Conservation (phyloP, 2,329 filamentous ascomycete species). For the Hirsutella thompsonii region DNA sequence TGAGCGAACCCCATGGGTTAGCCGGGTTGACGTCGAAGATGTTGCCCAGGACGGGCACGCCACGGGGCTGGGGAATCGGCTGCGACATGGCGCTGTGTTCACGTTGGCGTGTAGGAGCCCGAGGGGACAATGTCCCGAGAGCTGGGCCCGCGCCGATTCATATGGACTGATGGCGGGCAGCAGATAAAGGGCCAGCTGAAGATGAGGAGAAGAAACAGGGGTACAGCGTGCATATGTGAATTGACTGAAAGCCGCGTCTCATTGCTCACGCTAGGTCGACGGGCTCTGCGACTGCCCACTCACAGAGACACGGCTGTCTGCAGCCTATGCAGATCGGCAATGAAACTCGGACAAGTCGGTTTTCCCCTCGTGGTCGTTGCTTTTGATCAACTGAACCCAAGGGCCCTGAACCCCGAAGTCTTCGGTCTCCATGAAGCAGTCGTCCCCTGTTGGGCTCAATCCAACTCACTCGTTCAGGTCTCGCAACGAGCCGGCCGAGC, state of each 20-base stretch:
- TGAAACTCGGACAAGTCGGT: too few relatives aligned
- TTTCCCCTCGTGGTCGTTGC: too few relatives aligned
- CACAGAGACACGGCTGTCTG: too few relatives aligned
- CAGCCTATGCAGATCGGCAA: too few relatives aligned
- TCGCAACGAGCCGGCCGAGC: too few relatives aligned
- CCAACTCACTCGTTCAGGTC: too few relatives aligned
- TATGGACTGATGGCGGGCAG: neutral
- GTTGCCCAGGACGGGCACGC: slow-evolving; percentile 23
- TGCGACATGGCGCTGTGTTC: slow-evolving; percentile 14
- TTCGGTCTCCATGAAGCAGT: too few relatives aligned
- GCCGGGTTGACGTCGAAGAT: slow-evolving; percentile 19
- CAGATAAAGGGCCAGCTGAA: neutral
- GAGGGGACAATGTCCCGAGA: neutral
- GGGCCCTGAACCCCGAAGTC: too few relatives aligned
- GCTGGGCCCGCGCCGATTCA: neutral
- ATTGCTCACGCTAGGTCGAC: neutral
- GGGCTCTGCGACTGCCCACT: too few relatives aligned
- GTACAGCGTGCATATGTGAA: slow-evolving; percentile 4
- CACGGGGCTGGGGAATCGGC: slow-evolving; percentile 21
- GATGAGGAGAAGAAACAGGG: neutral
- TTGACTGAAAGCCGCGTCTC: neutral
- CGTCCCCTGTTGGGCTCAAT: too few relatives aligned
- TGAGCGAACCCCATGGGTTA: slow-evolving; percentile 24
- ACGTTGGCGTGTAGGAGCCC: neutral
- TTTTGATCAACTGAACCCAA: too few relatives aligned